phyloP scores from a whole-genome alignment of 2,329 filamentous ascomycete species.

The Coniochaeta pulveracea region DNA sequence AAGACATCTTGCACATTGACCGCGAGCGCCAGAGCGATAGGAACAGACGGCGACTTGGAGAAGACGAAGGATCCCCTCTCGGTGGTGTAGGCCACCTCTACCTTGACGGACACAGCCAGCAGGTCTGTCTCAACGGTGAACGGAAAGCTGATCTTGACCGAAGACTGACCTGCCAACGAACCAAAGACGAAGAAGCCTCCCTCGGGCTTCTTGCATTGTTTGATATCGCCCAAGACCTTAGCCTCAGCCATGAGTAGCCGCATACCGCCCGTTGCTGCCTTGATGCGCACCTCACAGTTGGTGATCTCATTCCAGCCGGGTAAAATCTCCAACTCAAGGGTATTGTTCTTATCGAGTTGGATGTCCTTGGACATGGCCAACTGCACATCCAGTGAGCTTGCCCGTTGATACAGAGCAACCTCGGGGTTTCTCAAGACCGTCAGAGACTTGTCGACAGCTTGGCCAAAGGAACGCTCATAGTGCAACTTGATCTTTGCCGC shows the following conservation, averaged over 20 bases:
- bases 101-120: conserved; percentile 55
- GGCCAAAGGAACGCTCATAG: conserved; percentile 47
- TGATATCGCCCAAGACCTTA: conserved; percentile 30
- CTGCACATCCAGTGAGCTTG: conserved; percentile 56
- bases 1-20: conserved; percentile 97
- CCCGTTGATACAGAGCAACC: conserved; percentile 63
- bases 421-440: conserved; percentile 47
- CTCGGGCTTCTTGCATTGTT: conserved; percentile 38
- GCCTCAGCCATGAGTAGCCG: conserved; percentile 52
- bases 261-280: conserved; percentile 54
- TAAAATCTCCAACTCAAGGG: conserved; percentile 60
- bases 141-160: conserved; percentile 55
- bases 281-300: conserved; percentile 48
- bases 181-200: conserved; percentile 41
- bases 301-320: conserved; percentile 64
- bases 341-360: conserved; percentile 68
- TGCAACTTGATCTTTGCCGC: conserved; percentile 53
- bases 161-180: conserved; percentile 29
- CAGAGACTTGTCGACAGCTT: conserved; percentile 30
- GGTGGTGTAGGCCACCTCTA: conserved; percentile 69
- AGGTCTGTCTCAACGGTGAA: conserved; percentile 77
- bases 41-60: conserved; percentile 49
- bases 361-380: conserved; percentile 58
- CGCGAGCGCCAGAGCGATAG: conserved; percentile 70
- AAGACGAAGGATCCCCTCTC: conserved; percentile 54